Evolutionary conservation across 306 rosid genomes (phyloP).

Genomic region (Acacia crassicarpa): DNA sequence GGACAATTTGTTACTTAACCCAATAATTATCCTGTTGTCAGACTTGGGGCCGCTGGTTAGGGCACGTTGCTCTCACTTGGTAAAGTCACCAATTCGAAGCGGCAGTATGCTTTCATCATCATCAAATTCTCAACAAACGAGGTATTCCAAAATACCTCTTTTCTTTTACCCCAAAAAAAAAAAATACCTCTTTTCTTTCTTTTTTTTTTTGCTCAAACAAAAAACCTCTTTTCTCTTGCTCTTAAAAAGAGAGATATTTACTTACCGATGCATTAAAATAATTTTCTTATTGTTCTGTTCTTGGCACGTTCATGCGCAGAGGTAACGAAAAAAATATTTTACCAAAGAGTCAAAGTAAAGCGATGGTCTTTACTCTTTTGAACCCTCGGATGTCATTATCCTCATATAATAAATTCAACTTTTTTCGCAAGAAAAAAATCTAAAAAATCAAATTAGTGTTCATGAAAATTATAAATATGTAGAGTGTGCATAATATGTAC

Average conservation of each 20-base stretch:
- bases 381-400: not conserved
- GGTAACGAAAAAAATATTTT: no score
- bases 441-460: not conserved
- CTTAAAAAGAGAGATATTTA: no score
- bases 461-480: no score
- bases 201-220: no score
- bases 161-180: no score
- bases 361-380: not conserved
- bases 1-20: no score
- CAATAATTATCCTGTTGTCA: not conserved
- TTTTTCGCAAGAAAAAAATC: not conserved
- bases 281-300: no score
- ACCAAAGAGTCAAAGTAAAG: no score
- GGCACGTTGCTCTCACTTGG: not conserved
- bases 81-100: no score
- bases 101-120: no score
- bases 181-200: not conserved
- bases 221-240: not conserved
- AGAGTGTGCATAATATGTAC: not conserved
- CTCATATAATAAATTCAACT: not conserved
- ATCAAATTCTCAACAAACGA: no score
- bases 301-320: no score
- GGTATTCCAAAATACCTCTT: not conserved
- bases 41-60: not conserved
- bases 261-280: not conserved